Evolutionary conservation across 441 rosid species (phyloP).

Genomic region (Gossypium davidsonii): DNA sequence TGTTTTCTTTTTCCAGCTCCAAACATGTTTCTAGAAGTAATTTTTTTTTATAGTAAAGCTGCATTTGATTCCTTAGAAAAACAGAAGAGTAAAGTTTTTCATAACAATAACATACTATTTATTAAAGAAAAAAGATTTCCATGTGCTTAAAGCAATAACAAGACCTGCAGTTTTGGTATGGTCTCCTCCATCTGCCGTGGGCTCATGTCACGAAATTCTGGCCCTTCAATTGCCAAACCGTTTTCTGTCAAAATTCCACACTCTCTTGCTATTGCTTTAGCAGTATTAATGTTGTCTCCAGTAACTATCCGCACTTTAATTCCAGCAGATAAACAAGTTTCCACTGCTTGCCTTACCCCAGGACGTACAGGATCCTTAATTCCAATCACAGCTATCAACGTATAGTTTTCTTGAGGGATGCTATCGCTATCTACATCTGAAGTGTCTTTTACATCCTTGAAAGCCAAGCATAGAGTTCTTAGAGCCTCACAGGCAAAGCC

Average conservation of each 20-base stretch:
- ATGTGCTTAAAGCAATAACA: background rate
- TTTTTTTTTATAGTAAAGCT: background rate
- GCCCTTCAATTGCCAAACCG: conserved; percentile 54
- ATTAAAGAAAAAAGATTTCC: background rate
- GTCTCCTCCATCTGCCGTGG: conserved; percentile 45
- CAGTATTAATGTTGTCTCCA: conserved; percentile 45
- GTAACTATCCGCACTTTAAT: conserved; percentile 47
- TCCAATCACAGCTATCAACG: conserved; percentile 39
- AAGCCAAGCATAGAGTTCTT: conserved; percentile 47
- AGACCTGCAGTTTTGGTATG: conserved; percentile 43
- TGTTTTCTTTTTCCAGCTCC: background rate
- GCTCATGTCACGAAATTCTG: conserved; percentile 44
- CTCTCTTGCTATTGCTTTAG: conserved; percentile 48
- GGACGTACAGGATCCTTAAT: conserved; percentile 50
- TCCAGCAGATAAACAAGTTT: conserved; percentile 43
- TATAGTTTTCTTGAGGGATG: conserved; percentile 39
- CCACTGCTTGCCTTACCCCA: conserved; percentile 43
- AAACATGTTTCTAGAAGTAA: background rate
- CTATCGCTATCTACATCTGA: conserved; percentile 15
- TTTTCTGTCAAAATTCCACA: conserved; percentile 43
- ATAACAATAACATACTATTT: background rate
- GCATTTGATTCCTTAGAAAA: background rate
- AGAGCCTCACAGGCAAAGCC: conserved; percentile 39
- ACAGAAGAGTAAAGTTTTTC: background rate
- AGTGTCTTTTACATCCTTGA: conserved; percentile 33